Percentiles rank a stretch among this genome's conserved stretches.
These are phyloP conservation scores for Dactylellina parvicollis DNA, from an alignment of 2,329 filamentous ascomycete species.

Conservation along the genomic window DNA sequence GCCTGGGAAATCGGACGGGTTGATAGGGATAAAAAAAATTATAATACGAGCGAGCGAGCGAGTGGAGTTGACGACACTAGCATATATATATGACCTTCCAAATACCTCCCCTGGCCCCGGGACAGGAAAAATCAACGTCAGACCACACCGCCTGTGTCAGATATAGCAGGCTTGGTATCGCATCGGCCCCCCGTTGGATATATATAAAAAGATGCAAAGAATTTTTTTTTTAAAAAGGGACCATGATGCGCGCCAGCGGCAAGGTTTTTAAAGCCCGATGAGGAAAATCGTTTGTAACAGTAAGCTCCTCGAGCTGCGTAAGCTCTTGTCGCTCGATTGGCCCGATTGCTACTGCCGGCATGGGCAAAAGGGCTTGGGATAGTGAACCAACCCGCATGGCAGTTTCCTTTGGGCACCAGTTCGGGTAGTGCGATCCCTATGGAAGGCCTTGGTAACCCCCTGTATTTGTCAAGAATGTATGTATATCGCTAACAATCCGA, in stretches of 20 bases:
- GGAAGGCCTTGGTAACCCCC: background rate
- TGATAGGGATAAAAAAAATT: conserved; percentile 14
- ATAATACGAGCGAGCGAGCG: conserved; percentile 16
- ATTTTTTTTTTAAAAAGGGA: conserved; percentile 29
- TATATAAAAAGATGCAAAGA: background rate
- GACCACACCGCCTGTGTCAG: conserved; percentile 23
- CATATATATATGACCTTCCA: conserved; percentile 53
- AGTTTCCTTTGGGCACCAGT: background rate
- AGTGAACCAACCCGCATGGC: conserved; percentile 20
- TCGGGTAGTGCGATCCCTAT: conserved; percentile 30
- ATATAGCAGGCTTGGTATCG: conserved; percentile 24
- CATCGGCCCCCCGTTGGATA: background rate
- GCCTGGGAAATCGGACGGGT: background rate
- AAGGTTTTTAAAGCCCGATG: conserved; percentile 5
- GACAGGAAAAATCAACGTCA: conserved; percentile 30
- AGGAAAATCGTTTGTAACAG: conserved; percentile 19
- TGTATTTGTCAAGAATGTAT: conserved; percentile 54
- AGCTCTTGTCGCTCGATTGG: conserved; percentile 18
- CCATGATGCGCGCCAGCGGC: conserved; percentile 19
- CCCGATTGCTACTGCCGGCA: conserved; percentile 1
- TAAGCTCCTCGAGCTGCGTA: conserved; percentile 23
- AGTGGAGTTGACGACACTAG: conserved; percentile 39
- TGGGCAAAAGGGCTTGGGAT: conserved; percentile 1
- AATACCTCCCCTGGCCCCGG: conserved; percentile 30
- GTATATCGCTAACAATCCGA: conserved; percentile 14